Evolutionary conservation across 2,329 filamentous ascomycete genomes (phyloP).

Genomic region (Fusarium sp.): DNA sequence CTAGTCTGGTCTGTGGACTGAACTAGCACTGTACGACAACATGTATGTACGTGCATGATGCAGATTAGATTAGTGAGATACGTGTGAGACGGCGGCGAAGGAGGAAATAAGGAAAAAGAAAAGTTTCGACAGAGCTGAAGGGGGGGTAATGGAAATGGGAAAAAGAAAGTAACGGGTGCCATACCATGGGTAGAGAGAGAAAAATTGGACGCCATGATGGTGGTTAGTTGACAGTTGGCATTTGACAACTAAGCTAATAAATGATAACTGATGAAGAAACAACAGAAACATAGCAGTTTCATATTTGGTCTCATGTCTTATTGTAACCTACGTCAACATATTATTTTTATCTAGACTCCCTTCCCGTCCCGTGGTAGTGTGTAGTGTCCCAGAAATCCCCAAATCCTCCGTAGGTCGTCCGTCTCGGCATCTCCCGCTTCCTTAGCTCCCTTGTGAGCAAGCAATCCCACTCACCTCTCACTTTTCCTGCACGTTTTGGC

Average conservation of each 20-base stretch:
- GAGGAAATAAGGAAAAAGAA: slow-evolving; percentile 30
- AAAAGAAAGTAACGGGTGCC: slow-evolving; percentile 23
- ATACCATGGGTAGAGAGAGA: background rate
- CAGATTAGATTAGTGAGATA: slow-evolving; percentile 18
- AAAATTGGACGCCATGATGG: slow-evolving; percentile 1
- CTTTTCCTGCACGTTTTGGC: slow-evolving; percentile 25
- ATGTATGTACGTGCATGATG: slow-evolving; percentile 22
- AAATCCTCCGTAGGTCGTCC: slow-evolving; percentile 1
- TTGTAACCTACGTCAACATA: background rate
- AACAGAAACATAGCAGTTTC: background rate
- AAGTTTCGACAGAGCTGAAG: slow-evolving; percentile 9
- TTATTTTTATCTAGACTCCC: slow-evolving; percentile 19
- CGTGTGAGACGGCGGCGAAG: slow-evolving; percentile 23
- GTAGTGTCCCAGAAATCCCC: slow-evolving; percentile 4
- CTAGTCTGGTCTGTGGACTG: slow-evolving; percentile 3
- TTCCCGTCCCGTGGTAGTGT: background rate
- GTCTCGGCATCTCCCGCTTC: slow-evolving; percentile 28
- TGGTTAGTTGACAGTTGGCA: background rate
- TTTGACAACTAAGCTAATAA: background rate
- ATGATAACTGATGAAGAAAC: background rate
- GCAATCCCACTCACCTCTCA: slow-evolving; percentile 20
- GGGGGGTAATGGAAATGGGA: background rate
- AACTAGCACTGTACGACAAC: slow-evolving; percentile 28
- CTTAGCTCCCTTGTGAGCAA: slow-evolving; percentile 15
- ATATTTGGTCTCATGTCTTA: background rate